Conservation (phyloP, 2,329 filamentous ascomycete species). For the Neonectria faginata region DNA sequence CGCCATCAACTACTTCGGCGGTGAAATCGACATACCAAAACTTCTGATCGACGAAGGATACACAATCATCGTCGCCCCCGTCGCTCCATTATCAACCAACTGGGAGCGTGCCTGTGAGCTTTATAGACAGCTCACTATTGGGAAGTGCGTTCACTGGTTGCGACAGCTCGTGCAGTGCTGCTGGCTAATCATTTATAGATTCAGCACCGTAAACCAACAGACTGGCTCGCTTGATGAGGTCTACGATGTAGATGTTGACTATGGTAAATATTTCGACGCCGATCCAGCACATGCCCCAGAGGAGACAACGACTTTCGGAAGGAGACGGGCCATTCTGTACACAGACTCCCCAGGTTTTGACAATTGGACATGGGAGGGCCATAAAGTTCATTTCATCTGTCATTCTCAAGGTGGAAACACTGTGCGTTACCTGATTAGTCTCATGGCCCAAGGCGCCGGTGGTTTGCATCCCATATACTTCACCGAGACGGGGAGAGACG, state of each 20-base stretch:
- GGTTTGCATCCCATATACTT: constrained; percentile 16
- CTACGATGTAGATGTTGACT: constrained; percentile 22
- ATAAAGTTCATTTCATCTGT: constrained; percentile 25
- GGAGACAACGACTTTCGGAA: neutral
- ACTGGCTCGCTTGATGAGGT: constrained; percentile 9
- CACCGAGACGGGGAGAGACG: constrained; percentile 12
- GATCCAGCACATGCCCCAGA: constrained; percentile 15
- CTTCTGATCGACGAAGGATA: constrained; percentile 21
- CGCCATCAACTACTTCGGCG: constrained; percentile 25
- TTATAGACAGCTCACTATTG: constrained; percentile 22
- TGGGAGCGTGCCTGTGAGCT: constrained; percentile 29
- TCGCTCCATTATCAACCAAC: constrained; percentile 23
- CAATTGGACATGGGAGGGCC: constrained; percentile 17
- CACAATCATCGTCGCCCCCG: constrained; percentile 22
- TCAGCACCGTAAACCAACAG: constrained; percentile 11
- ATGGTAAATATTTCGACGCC: constrained; percentile 12
- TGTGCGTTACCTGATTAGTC: constrained; percentile 23
- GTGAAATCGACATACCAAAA: constrained; percentile 17
- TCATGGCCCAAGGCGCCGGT: constrained; percentile 16
- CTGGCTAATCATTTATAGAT: constrained; percentile 10
- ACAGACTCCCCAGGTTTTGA: constrained; percentile 9
- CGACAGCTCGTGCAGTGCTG: neutral
- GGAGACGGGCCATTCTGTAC: constrained; percentile 18
- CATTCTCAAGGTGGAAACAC: constrained; percentile 27
- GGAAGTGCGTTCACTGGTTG: neutral